These are phyloP conservation scores for Eucalyptus shirleyi DNA, from an alignment of 345 rosid species.

Conservation along the genomic window DNA sequence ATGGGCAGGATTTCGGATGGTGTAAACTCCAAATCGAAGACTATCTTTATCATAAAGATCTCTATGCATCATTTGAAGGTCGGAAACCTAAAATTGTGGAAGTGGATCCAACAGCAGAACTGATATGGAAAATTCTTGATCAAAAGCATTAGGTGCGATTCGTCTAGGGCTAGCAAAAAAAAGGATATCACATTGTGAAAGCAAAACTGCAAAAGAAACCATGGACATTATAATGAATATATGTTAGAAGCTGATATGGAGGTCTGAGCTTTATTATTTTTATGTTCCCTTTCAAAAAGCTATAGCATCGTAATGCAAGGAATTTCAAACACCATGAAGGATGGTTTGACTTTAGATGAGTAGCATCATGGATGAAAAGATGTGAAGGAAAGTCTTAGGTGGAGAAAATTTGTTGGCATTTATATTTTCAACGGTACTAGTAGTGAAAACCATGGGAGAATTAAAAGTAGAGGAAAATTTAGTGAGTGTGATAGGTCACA, in stretches of 20 bases:
- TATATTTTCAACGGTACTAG: too few species aligned
- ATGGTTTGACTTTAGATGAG: rapidly evolving
- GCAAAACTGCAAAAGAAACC: not conserved
- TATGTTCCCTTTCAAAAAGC: too few species aligned
- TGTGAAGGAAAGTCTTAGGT: too few species aligned
- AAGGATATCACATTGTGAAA: not conserved
- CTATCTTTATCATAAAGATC: too few species aligned
- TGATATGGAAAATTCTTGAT: not conserved
- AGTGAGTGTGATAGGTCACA: rapidly evolving
- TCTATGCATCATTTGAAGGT: too few species aligned
- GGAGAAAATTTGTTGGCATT: rapidly evolving
- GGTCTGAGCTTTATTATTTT: rapidly evolving
- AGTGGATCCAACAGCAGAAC: rapidly evolving
- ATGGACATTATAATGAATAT: not conserved
- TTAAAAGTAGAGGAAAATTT: rapidly evolving
- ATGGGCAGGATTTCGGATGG: too few species aligned
- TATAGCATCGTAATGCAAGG: rapidly evolving
- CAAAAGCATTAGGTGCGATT: not conserved
- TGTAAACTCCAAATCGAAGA: too few species aligned
- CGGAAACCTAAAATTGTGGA: rapidly evolving
- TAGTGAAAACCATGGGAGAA: too few species aligned
- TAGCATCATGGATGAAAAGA: too few species aligned
- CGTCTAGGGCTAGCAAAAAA: rapidly evolving
- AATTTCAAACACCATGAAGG: too few species aligned
- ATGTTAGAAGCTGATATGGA: not conserved